Evolutionary conservation across 371 early-diverging fungal genomes (phyloP).

Genomic region (Mucor lusitanicus): DNA sequence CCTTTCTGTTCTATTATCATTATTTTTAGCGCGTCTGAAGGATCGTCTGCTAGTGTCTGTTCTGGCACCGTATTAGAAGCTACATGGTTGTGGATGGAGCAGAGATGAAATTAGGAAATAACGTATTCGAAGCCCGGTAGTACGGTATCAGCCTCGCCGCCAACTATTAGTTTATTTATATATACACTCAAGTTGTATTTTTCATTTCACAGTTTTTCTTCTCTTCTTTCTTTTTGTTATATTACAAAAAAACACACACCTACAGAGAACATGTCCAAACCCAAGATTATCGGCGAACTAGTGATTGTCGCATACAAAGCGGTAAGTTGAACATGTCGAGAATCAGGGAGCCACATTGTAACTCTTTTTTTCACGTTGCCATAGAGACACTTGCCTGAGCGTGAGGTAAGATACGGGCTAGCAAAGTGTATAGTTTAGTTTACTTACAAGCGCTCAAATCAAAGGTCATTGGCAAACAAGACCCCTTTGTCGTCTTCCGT

Average conservation of each 20-base stretch:
- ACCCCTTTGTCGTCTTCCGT: slow-evolving; percentile 48
- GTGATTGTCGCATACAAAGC: slow-evolving; percentile 54
- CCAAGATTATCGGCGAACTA: slow-evolving; percentile 43
- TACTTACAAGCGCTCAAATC: not conserved
- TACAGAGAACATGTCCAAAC: slow-evolving; percentile 17
- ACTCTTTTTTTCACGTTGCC: not conserved
- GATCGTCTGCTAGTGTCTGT: too few relatives aligned
- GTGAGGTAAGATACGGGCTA: slow-evolving; percentile 33
- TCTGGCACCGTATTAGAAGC: too few relatives aligned
- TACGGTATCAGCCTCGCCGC: slow-evolving; percentile 12
- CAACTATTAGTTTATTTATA: not conserved
- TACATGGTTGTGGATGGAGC: not conserved
- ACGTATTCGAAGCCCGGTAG: not conserved
- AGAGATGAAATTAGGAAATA: not conserved
- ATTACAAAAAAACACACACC: not conserved
- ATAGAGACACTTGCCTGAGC: slow-evolving; percentile 48
- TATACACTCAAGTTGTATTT: not conserved
- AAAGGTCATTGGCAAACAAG: slow-evolving; percentile 54
- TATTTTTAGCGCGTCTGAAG: not conserved
- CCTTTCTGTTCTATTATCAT: too few relatives aligned
- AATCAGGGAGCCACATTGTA: not conserved
- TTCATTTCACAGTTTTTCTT: slow-evolving; percentile 1
- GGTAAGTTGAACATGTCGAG: slow-evolving; percentile 23
- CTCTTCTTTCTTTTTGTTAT: slow-evolving; percentile 3
- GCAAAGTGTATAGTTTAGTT: too few relatives aligned